A percentile compares a stretch with the other conserved stretches of the same genome.
Conservation (phyloP, 495 filamentous ascomycete genomes). For the Penicillium simplicissimum region DNA sequence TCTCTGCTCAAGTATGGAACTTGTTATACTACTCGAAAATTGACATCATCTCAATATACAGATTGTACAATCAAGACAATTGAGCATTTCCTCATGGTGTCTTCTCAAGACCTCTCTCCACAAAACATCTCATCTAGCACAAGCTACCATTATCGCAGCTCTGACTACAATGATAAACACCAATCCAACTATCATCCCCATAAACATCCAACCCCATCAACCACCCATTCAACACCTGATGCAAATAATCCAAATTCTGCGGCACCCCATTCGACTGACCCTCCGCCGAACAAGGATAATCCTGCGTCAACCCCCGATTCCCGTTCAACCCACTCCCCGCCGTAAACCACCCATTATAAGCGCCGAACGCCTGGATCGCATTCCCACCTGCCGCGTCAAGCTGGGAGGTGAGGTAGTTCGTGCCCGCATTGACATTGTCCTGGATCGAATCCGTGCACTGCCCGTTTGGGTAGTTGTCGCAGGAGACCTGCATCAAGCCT, state of each 20-base stretch:
- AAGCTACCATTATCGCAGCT: constrained; percentile 19
- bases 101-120: neutral
- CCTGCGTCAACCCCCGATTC: constrained; percentile 29
- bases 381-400: constrained; percentile 27
- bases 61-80: neutral
- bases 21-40: neutral
- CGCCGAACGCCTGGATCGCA: constrained; percentile 33
- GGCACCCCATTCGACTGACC: constrained; percentile 31
- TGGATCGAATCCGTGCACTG: constrained; percentile 32
- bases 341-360: constrained; percentile 39
- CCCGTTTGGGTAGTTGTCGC: constrained; percentile 38
- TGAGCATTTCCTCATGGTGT: neutral
- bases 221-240: constrained; percentile 36
- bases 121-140: constrained; percentile 13
- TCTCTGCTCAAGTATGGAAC: neutral
- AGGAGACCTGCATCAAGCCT: constrained; percentile 40
- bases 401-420: constrained; percentile 28
- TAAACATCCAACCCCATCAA: constrained; percentile 32
- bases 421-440: constrained; percentile 39
- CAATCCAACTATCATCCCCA: constrained; percentile 32
- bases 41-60: neutral
- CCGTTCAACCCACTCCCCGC: constrained; percentile 23
- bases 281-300: constrained; percentile 35
- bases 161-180: constrained; percentile 22
- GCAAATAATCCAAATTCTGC: constrained; percentile 35